Evolutionary conservation across 1,284 basidiomycete genomes (phyloP), one percentile per base, ranked within the genome.

Genomic region (Rhodotorula sp.): DNA sequence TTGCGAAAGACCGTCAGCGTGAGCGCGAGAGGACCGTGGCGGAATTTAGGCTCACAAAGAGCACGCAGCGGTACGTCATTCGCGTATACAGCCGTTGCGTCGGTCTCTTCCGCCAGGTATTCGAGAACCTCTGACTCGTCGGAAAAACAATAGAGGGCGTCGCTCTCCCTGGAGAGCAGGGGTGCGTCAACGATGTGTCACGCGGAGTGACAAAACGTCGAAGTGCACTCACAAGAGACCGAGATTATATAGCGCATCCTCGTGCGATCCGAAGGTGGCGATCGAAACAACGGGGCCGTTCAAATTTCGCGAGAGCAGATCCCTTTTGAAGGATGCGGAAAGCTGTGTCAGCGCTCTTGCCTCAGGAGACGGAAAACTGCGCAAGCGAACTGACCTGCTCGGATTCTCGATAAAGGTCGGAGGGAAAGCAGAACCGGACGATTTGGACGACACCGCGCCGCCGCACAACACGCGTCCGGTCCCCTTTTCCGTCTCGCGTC

Each of bases 101-200:
- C 46, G 18, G 60, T 23, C 39, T 68, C 67, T 18, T 29, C 31
- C 16, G 61, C 67, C 39, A 68, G 62, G 49, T 64, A 68, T 8
- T 64, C 56, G n/a, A 67, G n/a, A 10, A n/a, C 31, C 48, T 49
- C 31, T 2, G 43, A 31, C 26, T 48, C 57, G n/a, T 51, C 20
- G 6, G 48, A n/a, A 51, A 68, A 68, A 15, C 58, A 20, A 39
- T 58, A 68, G 15, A 62, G 47, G 15, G 39, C 57, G 5, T 31
- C 18, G 20, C 47, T 29, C 31, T 68, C 61, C n/a, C 67, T 68
- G 62, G 18, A 49, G 31, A 21, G 43, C 1, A 7, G 7, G 26
- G 8, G 29, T 20, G 7, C 7, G 3, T 62, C 51, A 62, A 51
- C 43, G 14, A 3, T 2, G 12, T n/a, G 5, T 16, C 5, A n/a